Percentiles rank a stretch among this genome's conserved stretches.
These are phyloP conservation scores for Trichoderma polysporum DNA, from an alignment of 2,329 filamentous ascomycete genomes.

Conservation along the genomic window DNA sequence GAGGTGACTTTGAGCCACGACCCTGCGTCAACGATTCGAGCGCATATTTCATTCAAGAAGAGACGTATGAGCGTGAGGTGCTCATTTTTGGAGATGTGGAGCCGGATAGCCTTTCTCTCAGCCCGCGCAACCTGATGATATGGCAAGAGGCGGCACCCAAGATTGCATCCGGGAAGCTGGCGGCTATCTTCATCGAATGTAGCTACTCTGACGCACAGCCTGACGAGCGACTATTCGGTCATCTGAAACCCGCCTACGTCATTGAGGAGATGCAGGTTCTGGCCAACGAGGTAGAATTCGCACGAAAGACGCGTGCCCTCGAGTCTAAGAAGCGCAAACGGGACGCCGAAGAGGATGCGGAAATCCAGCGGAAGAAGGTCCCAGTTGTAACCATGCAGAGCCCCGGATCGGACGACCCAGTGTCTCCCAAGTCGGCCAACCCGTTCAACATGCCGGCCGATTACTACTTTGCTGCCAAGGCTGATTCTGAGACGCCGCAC, in stretches of 20 bases:
- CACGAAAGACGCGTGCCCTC: constrained; percentile 36
- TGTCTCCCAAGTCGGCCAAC: constrained; percentile 52
- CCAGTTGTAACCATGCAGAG: constrained; percentile 23
- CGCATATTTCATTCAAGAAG: constrained; percentile 87
- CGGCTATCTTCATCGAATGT: constrained; percentile 91
- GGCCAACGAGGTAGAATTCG: constrained; percentile 66
- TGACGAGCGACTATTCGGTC: constrained; percentile 80
- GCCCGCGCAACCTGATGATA: constrained; percentile 75
- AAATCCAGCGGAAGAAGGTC: constrained; percentile 26
- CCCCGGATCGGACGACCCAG: constrained; percentile 42
- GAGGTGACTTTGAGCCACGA: constrained; percentile 40
- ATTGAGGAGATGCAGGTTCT: constrained; percentile 74
- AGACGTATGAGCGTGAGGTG: constrained; percentile 69
- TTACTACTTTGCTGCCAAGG: constrained; percentile 20
- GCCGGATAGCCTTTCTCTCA: constrained; percentile 79
- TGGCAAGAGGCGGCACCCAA: constrained; percentile 91
- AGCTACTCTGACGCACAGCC: constrained; percentile 82
- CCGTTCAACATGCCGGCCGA: constrained; percentile 22
- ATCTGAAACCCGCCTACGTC: constrained; percentile 80
- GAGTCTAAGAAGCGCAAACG: constrained; percentile 66
- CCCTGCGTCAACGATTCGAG: constrained; percentile 82
- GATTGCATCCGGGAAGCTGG: constrained; percentile 68
- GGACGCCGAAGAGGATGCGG: constrained; percentile 26
- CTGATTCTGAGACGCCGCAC: constrained; percentile 41
- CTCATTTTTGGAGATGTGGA: constrained; percentile 96